A percentile compares a stretch with the other conserved stretches of the same genome.
Conservation (phyloP, 768 basidiomycete species). For the Tricholoma flavovirens region DNA sequence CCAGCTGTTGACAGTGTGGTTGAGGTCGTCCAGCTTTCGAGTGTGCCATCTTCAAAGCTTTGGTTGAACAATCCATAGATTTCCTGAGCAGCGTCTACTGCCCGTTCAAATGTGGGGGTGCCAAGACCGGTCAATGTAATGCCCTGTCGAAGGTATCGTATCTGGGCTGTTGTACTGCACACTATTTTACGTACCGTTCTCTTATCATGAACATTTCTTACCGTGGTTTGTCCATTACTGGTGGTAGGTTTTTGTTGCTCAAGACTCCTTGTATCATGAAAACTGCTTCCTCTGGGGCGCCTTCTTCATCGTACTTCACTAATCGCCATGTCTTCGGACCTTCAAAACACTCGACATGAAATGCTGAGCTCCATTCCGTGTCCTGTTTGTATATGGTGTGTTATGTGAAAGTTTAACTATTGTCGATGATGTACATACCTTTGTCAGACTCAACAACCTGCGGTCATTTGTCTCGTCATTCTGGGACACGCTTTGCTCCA, state of each 20-base stretch:
- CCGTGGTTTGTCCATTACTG: neutral
- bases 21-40: neutral
- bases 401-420: neutral
- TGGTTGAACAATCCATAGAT: neutral
- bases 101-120: slow-evolving; percentile 2
- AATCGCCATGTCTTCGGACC: neutral
- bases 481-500: neutral
- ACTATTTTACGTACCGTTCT: neutral
- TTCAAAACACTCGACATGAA: neutral
- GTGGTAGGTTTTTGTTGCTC: neutral
- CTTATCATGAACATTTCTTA: neutral
- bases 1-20: neutral
- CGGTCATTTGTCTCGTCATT: neutral
- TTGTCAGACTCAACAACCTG: neutral
- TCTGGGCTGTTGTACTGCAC: neutral
- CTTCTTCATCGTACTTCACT: neutral
- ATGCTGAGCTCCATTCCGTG: neutral
- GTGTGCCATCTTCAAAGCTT: neutral
- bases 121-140: slow-evolving; percentile 5
- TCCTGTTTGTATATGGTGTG: neutral
- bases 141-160: slow-evolving; percentile 2
- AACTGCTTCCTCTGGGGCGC: slow-evolving; percentile 1
- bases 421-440: neutral
- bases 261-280: slow-evolving; percentile 3
- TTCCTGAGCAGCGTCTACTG: neutral